Evolutionary conservation across 1,139 yeast genomes (phyloP).

Genomic region (Kazachstania sp.): DNA sequence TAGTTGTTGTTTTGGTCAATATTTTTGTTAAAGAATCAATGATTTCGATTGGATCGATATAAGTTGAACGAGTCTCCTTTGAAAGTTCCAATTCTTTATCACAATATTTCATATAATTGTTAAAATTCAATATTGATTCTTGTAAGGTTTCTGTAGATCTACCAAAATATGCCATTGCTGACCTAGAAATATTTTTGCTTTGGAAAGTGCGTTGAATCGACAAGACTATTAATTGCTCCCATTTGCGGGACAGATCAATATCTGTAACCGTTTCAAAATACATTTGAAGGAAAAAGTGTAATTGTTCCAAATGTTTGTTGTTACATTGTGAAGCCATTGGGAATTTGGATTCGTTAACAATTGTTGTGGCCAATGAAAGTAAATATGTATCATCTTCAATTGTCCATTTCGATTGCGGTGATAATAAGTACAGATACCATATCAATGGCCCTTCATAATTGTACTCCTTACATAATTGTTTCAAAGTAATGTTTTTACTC

Average conservation of each 20-base stretch:
- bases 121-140: slow-evolving; percentile 25
- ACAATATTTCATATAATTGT: slow-evolving; percentile 23
- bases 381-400: slow-evolving; percentile 14
- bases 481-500: not conserved
- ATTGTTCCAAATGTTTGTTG: slow-evolving; percentile 30
- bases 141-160: not conserved
- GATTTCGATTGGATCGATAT: slow-evolving; percentile 22
- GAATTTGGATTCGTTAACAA: slow-evolving; percentile 29
- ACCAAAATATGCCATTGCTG: slow-evolving; percentile 17
- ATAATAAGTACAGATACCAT: slow-evolving; percentile 7
- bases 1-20: slow-evolving; percentile 7
- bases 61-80: slow-evolving; percentile 8
- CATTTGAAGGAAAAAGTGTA: slow-evolving; percentile 21
- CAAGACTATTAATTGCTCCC: slow-evolving; percentile 23
- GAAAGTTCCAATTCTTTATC: slow-evolving; percentile 17
- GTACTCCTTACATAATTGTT: not conserved
- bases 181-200: slow-evolving; percentile 22
- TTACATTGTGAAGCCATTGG: slow-evolving; percentile 41
- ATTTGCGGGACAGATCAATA: slow-evolving; percentile 7
- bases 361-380: slow-evolving; percentile 13
- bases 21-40: slow-evolving; percentile 19
- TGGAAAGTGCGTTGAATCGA: slow-evolving; percentile 29
- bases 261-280: slow-evolving; percentile 13
- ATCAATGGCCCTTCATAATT: not conserved
- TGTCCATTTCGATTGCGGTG: not conserved